Base-by-base conservation (phyloP, 2,329 filamentous ascomycete species). In the Rutstroemia sp. region DNA sequence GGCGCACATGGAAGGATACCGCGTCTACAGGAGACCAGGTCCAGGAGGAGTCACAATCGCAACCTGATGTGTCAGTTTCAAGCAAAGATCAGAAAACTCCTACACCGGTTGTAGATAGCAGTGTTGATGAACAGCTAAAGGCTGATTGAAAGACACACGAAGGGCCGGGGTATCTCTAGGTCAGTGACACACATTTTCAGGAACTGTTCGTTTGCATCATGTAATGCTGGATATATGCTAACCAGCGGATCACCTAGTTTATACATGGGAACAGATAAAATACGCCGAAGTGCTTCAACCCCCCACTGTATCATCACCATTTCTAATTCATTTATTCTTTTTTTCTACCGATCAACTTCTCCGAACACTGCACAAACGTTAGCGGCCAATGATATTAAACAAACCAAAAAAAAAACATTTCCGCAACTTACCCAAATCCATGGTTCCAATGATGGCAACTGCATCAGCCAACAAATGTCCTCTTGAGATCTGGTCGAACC, bases 401-500 rank as follows among this genome's bases (percentile, higher is more conserved):
- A 49, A 53, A 48, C 39, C 58, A 54, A 46, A 58, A 58, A 54
- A 44, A 58, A 58, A 48, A 2, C n/a, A 49, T 42, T 48, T 42
- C 30, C 47, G 23, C 38, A n/a, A 42, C 81, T 79, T 78, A 83
- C 90, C 90, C 71, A 94, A 75, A 82, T 91, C 88, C 87, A 92
- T 91, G 52, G 88, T 88, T 71, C 84, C 88, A 66, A 97, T 97
- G 58, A 97, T 92, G 48, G 94, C 95, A 50, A 99, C 94, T 25
- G 92, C 94, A 74, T 99, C 94, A 59, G 95, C 94, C 67, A 99
- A 76, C 73, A 99, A 75, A 76, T 99, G 95, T 34, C 94, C 94
- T 75, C 89, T 87, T 62, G 86, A 86, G 56, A 99, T 81, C 70
- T 97, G 92, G 72, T 99, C 94, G 72, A 99, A 96, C 64, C 90